Evolutionary conservation across 768 basidiomycete species (phyloP).

Genomic region (Amanita thiersii): DNA sequence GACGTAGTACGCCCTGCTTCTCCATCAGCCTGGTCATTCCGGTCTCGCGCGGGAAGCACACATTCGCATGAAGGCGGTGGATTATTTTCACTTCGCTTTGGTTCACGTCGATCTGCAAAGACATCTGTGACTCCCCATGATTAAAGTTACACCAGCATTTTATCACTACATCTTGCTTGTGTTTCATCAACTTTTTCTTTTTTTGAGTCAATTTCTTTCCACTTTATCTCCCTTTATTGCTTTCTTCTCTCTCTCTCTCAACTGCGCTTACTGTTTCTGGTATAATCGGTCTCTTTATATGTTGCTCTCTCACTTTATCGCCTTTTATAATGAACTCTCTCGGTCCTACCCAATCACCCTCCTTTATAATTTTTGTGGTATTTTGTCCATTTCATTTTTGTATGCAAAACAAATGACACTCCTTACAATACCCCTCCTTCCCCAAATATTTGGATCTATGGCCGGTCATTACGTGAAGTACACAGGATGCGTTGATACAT

Average conservation of each 20-base stretch:
- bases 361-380: conserved; percentile 8
- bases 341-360: background rate
- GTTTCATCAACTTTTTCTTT: conserved; percentile 13
- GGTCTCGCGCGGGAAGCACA: conserved; percentile 69
- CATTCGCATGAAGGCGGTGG: conserved; percentile 62
- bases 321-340: conserved; percentile 7
- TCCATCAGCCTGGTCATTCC: conserved; percentile 74
- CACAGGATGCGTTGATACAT: background rate
- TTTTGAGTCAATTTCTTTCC: conserved; percentile 16
- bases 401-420: conserved; percentile 5
- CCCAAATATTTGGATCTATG: background rate
- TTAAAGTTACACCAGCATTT: conserved; percentile 12
- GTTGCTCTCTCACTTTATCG: conserved; percentile 3
- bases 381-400: conserved; percentile 10
- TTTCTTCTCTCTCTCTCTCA: conserved; percentile 14
- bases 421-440: conserved; percentile 3
- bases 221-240: conserved; percentile 12
- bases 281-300: conserved; percentile 5
- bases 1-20: conserved; percentile 58
- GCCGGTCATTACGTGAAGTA: conserved; percentile 32
- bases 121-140: conserved; percentile 26
- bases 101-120: conserved; percentile 53
- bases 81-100: conserved; percentile 70
- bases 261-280: conserved; percentile 6
- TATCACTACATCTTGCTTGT: conserved; percentile 13